Evolutionary conservation across 495 filamentous ascomycete species (phyloP), one percentile per base, ranked within the genome.

Genomic region (Rusavskia elegans): DNA sequence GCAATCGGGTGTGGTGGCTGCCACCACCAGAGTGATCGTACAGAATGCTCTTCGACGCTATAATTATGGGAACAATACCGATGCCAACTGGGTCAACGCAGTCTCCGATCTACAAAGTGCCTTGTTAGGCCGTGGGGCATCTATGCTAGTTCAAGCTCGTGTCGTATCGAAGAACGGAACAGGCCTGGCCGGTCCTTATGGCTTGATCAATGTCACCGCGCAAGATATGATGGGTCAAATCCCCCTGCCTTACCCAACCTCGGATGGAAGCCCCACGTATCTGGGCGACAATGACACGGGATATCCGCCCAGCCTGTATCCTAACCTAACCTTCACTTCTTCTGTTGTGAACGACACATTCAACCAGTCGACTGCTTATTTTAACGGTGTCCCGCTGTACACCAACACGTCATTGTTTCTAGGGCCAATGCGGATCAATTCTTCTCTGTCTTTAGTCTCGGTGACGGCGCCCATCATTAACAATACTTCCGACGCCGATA

Each of bases 381-480:
- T 63, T 29, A 51, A 66, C 9, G 77, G 76, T 19, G 73, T 78
- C 51, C 66, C 67, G 2, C 66, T 89, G 4, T 72, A 76, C 39
- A 58, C 60, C 55, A 67, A 56, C 39, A 71, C 67, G 2, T 66
- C 76, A 3, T 64, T 92, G 10, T 60, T 92, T 6, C 62, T 89
- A 1, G 87, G 87, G 0, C 87, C 87, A 0, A 65, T 80, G 40
- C 64, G 69, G 21, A 61, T 89, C 52, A 90, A 93, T 60, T 62
- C 70, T 16, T 78, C 75, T 0, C 84, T 79, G 46, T 80, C 81
- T n/a, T 60, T 93, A n/a, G 54, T 89, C n/a, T 93, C 87, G 23
- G 63, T 93, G 51, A 89, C 87, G 2, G 58, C 86, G 19, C 84
- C 86, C 0, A 77, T 93, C 29, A 71, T 85, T 51, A 78, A 81